Evolutionary conservation across 805 yeast genomes (phyloP), one percentile per base, ranked within the genome.

Genomic region (Candida caryicola): DNA sequence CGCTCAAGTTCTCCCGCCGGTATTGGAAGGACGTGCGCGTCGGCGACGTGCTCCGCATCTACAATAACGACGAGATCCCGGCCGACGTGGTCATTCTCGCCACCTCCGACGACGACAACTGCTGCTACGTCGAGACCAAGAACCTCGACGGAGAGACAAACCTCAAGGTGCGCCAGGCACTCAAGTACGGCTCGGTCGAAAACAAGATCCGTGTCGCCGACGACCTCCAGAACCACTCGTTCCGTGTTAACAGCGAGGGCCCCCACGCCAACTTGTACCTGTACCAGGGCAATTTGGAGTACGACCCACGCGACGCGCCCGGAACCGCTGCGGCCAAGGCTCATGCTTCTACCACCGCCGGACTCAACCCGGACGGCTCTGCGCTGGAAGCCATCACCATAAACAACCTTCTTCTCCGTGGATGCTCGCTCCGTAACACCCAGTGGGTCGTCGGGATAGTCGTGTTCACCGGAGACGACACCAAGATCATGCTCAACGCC

Each of bases 181-280:
- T 85, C 50, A 80, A 82, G 52, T 77, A 79, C 50, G 74, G 82
- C 26, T 63, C 76, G 12, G 68, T 63, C 23, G 67, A 76, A 12
- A 64, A 71, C 43, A 74, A 69, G 36, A 52, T 69, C 8, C 40
- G 38, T 13, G 51, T 54, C 28, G 73, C 73, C 5, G 68, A 64
- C 39, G 71, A 68, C 42, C 50, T 67, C 31, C 48, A 55, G 28
- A 35, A 47, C 23, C 63, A 77, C 36, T 71, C 70, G 45, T 83
- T 83, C 49, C 76, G 82, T 76, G 62, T 85, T n/a, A 87, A 85
- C 48, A 76, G 85, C 65, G 93, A 85, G 62, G 91, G 89, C 5
- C 95, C 95, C 12, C 88, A 85, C 58, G 75, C 89, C 1, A 84
- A 83, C 54, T 65, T 85, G 46, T 85, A 85, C 58, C 73, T 81